Percentiles rank a stretch among this genome's conserved stretches.
These are phyloP conservation scores for Claviceps pazoutovae DNA, from an alignment of 2,329 filamentous ascomycete genomes.

Conservation along the genomic window DNA sequence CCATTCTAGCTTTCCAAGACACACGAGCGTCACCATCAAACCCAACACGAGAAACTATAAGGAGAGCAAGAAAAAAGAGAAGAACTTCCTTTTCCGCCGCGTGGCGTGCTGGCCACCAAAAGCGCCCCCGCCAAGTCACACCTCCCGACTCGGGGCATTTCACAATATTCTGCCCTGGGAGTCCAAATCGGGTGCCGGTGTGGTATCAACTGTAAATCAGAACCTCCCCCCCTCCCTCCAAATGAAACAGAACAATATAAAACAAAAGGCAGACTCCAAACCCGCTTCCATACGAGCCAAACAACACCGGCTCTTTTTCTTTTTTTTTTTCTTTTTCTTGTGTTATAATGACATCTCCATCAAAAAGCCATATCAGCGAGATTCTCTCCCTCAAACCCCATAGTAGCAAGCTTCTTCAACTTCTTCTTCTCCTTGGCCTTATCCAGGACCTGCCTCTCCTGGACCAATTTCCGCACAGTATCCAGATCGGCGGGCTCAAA, in stretches of 20 bases:
- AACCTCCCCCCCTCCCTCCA: too few relatives aligned
- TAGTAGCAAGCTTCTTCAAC: conserved; percentile 54
- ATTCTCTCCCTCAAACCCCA: conserved; percentile 83
- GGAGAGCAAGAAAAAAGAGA: not conserved
- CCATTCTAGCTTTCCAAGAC: not conserved
- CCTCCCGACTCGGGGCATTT: conserved; percentile 31
- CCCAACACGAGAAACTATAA: not conserved
- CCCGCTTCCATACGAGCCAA: not conserved
- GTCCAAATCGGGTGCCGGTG: not conserved
- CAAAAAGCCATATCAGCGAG: conserved; percentile 59
- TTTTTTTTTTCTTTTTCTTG: too few relatives aligned
- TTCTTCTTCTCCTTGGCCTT: conserved; percentile 61
- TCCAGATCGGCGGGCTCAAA: conserved; percentile 53
- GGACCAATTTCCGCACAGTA: conserved; percentile 58
- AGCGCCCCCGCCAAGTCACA: not conserved
- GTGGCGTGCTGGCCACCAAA: not conserved
- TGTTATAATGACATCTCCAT: not conserved
- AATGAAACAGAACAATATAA: not conserved
- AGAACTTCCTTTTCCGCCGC: not conserved
- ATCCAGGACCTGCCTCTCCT: conserved; percentile 53
- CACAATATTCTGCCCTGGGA: conserved; percentile 46
- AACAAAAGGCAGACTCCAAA: not conserved
- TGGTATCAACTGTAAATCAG: not conserved
- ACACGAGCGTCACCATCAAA: not conserved
- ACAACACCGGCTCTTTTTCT: too few relatives aligned